These are phyloP conservation scores for Hanseniaspora valbyensis DNA, from an alignment of 805 yeast genomes.

Conservation along the genomic window DNA sequence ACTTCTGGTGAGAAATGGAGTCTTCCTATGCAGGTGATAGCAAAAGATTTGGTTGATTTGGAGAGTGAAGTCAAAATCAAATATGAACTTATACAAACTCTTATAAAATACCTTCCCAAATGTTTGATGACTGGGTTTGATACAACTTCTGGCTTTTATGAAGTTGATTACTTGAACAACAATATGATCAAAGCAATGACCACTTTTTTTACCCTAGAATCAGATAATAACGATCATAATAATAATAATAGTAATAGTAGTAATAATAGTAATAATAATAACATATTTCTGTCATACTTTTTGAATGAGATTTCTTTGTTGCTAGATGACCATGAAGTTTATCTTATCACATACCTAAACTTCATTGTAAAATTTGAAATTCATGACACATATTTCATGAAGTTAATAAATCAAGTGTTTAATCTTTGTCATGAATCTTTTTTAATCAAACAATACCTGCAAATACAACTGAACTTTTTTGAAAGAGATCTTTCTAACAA, in stretches of 20 bases:
- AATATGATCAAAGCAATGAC: not conserved
- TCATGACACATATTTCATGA: not conserved
- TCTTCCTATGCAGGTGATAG: not conserved
- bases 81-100: not conserved
- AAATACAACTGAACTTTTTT: constrained; percentile 4
- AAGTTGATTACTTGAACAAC: constrained; percentile 10
- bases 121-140: constrained; percentile 4
- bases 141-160: not conserved
- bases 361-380: not conserved
- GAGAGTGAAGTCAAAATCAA: not conserved
- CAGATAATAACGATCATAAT: no score
- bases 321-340: not conserved
- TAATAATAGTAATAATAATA: no score
- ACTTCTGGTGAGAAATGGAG: not conserved
- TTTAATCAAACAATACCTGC: constrained; percentile 1
- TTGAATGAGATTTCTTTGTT: not conserved
- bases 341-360: not conserved
- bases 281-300: not conserved
- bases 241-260: no score
- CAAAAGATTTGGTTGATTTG: not conserved
- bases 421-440: not conserved
- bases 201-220: not conserved
- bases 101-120: not conserved
- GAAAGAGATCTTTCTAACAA: not conserved
- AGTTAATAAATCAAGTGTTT: not conserved